Conservation (phyloP, 495 filamentous ascomycete genomes). For the Penicillium steckii region DNA sequence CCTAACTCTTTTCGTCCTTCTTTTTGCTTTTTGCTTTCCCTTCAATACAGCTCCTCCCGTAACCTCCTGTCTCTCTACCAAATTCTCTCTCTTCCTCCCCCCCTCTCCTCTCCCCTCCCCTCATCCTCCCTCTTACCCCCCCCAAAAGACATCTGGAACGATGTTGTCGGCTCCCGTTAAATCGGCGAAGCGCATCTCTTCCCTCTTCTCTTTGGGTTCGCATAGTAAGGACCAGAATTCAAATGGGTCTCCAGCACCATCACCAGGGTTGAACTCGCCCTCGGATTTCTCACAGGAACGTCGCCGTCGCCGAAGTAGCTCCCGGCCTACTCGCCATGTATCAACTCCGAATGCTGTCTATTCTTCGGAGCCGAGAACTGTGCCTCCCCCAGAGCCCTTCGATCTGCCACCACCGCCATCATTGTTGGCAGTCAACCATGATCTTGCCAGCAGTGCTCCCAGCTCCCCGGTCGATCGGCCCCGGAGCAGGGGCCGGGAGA, state of each 20-base stretch:
- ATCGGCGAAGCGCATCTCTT: slow-evolving; percentile 50
- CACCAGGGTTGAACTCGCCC: slow-evolving; percentile 12
- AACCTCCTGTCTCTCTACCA: background rate
- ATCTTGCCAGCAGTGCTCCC: slow-evolving; percentile 35
- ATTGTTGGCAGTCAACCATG: slow-evolving; percentile 41
- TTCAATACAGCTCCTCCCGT: background rate
- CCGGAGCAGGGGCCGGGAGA: slow-evolving; percentile 41
- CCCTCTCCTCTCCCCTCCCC: slow-evolving; percentile 8
- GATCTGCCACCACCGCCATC: slow-evolving; percentile 42
- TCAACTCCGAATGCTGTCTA: slow-evolving; percentile 33
- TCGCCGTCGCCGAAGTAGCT: slow-evolving; percentile 31
- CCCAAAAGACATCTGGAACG: slow-evolving; percentile 12
- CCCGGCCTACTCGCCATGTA: slow-evolving; percentile 37
- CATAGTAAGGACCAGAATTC: slow-evolving; percentile 38
- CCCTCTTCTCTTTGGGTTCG: slow-evolving; percentile 44
- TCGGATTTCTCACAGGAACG: slow-evolving; percentile 20
- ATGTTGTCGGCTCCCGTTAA: slow-evolving; percentile 51
- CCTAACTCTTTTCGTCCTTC: no score
- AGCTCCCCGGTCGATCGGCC: slow-evolving; percentile 35
- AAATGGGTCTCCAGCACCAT: slow-evolving; percentile 7
- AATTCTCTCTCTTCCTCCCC: slow-evolving; percentile 5
- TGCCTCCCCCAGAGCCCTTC: slow-evolving; percentile 30
- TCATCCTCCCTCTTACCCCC: background rate
- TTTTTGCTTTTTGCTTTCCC: slow-evolving; percentile 7
- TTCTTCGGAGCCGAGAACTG: slow-evolving; percentile 25